phyloP scores from a whole-genome alignment of 306 rosid genomes.

The Begonia loranthoides region DNA sequence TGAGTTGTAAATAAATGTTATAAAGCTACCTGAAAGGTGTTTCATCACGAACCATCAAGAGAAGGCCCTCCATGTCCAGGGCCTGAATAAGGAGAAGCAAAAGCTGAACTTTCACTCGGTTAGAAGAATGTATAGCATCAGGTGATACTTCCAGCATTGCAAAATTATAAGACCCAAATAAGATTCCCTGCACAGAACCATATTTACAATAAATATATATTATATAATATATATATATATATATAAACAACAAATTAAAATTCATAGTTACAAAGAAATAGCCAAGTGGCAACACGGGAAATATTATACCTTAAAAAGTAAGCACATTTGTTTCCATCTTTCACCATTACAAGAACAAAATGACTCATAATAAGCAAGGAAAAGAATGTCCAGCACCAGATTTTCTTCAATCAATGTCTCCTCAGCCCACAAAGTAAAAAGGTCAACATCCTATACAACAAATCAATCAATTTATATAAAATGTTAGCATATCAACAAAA shows the following conservation, averaged over 20 bases:
- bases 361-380: slow-evolving; percentile 72
- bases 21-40: slow-evolving; percentile 47
- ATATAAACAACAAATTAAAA: not conserved
- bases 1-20: slow-evolving; percentile 6
- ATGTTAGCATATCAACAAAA: not conserved
- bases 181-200: slow-evolving; percentile 44
- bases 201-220: not conserved
- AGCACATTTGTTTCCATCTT: slow-evolving; percentile 59
- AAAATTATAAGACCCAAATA: slow-evolving; percentile 62
- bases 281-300: slow-evolving; percentile 7
- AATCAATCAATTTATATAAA: slow-evolving; percentile 12
- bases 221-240: not conserved
- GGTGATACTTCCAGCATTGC: slow-evolving; percentile 58
- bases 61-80: slow-evolving; percentile 71
- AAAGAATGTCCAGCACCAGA: slow-evolving; percentile 81
- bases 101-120: slow-evolving; percentile 64
- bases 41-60: slow-evolving; percentile 94
- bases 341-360: slow-evolving; percentile 55
- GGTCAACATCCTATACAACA: slow-evolving; percentile 70
- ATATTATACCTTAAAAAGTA: slow-evolving; percentile 50
- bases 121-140: slow-evolving; percentile 46
- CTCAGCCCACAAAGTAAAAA: slow-evolving; percentile 90
- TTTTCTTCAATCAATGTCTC: slow-evolving; percentile 83
- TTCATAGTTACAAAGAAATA: not conserved
- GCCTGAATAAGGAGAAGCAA: slow-evolving; percentile 75